Evolutionary conservation across 2,329 filamentous ascomycete species (phyloP).

Genomic region (Cytospora schulzeri): DNA sequence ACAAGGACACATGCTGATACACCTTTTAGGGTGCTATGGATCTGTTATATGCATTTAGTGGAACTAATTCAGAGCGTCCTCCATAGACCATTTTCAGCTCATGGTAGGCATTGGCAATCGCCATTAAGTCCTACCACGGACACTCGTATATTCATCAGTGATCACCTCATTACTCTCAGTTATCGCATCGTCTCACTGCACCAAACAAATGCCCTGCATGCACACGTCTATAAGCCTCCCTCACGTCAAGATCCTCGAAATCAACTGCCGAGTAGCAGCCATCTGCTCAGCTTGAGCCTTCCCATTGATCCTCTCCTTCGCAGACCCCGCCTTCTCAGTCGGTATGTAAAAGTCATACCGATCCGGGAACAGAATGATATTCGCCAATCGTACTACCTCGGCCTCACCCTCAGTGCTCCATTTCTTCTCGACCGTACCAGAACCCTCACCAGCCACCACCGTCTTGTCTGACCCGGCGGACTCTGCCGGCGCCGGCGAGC

Average conservation of each 20-base stretch:
- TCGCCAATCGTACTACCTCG: conserved; percentile 56
- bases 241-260: conserved; percentile 25
- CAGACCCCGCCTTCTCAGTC: conserved; percentile 32
- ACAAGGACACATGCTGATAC: no score
- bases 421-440: conserved; percentile 32
- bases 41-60: no score
- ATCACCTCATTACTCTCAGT: no score
- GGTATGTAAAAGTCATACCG: conserved; percentile 52
- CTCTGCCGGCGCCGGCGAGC: conserved; percentile 32
- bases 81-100: no score
- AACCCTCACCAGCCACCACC: conserved; percentile 32
- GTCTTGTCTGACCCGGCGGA: conserved; percentile 32
- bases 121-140: no score
- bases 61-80: no score
- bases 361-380: conserved; percentile 60
- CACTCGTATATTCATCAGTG: no score
- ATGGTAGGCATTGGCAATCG: no score
- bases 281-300: conserved; percentile 28
- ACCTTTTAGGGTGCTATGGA: no score
- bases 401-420: conserved; percentile 45
- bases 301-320: conserved; percentile 22
- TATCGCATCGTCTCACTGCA: no score
- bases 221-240: neutral
- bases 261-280: conserved; percentile 27
- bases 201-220: no score